Percentiles rank a stretch among this genome's conserved stretches.
phyloP scores from a whole-genome alignment of 495 filamentous ascomycete species.

The Penicillium argentinense region DNA sequence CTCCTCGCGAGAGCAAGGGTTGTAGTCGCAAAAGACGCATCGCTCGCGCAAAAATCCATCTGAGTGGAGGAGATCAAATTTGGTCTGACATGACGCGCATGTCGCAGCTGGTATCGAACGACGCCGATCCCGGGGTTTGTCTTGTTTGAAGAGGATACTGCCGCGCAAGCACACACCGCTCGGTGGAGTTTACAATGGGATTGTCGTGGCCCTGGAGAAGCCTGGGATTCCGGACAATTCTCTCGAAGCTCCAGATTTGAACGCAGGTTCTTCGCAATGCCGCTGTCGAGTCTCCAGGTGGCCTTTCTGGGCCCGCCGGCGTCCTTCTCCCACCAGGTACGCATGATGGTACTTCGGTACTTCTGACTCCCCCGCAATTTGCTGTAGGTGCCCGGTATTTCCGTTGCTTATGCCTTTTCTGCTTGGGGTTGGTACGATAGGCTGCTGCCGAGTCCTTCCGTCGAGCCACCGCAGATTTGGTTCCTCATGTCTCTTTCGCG shows the following conservation, averaged over 20 bases:
- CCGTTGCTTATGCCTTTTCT: neutral
- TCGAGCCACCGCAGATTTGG: slow-evolving; percentile 45
- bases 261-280: too few species aligned
- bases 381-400: too few species aligned
- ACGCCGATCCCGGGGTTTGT: slow-evolving; percentile 23
- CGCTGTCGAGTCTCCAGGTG: slow-evolving; percentile 45
- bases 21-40: too few species aligned
- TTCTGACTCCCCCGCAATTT: slow-evolving; percentile 2
- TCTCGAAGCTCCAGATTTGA: too few species aligned
- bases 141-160: slow-evolving; percentile 30
- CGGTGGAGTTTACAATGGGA: slow-evolving; percentile 5
- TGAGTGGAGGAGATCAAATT: too few species aligned
- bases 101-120: too few species aligned
- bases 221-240: too few species aligned
- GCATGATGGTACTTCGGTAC: slow-evolving; percentile 1
- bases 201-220: neutral
- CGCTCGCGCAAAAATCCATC: too few species aligned
- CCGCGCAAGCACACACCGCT: slow-evolving; percentile 33
- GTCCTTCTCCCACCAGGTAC: slow-evolving; percentile 91
- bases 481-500: slow-evolving; percentile 57
- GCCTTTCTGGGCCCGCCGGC: slow-evolving; percentile 81
- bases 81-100: too few species aligned
- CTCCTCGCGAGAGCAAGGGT: slow-evolving; percentile 7
- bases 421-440: slow-evolving; percentile 38
- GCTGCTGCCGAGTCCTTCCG: slow-evolving; percentile 67